These are phyloP conservation scores for Chlorophyllum brunneum DNA, from an alignment of 768 basidiomycete species.

Conservation along the genomic window DNA sequence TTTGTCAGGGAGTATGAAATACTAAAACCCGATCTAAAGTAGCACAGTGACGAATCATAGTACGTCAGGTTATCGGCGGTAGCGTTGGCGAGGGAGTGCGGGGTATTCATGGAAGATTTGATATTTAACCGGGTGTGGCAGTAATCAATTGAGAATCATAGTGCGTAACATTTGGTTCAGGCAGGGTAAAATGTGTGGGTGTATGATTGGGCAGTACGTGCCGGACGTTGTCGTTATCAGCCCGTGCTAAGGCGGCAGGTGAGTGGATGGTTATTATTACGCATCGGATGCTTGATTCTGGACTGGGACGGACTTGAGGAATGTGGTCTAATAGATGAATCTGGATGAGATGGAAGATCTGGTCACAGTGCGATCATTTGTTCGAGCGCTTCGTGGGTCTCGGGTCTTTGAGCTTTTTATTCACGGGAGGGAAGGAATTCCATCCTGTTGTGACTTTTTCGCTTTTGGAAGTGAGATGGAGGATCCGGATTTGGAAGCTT, in stretches of 20 bases:
- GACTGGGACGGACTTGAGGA: neutral
- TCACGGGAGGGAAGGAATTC: neutral
- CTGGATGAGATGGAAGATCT: neutral
- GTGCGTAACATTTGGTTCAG: neutral
- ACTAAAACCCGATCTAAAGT: no score
- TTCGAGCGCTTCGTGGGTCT: no score
- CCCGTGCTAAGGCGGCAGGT: no score
- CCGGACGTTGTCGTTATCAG: no score
- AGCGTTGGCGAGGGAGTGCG: no score
- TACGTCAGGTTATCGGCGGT: no score
- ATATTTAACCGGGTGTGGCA: neutral
- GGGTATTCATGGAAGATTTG: slow-evolving; percentile 7
- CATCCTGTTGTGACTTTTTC: neutral
- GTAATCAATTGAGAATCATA: neutral
- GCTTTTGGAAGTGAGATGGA: slow-evolving; percentile 1
- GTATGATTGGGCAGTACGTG: neutral
- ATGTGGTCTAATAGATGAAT: neutral
- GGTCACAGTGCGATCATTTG: neutral
- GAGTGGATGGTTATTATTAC: no score
- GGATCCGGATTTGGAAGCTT: slow-evolving; percentile 3
- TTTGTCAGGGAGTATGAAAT: no score
- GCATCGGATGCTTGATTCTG: neutral
- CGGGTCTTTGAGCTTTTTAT: slow-evolving; percentile 1
- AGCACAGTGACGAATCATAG: no score
- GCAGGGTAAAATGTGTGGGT: neutral